Base-by-base conservation (phyloP, 2,329 filamentous ascomycete genomes). In the Drechslerella coelobrocha region DNA sequence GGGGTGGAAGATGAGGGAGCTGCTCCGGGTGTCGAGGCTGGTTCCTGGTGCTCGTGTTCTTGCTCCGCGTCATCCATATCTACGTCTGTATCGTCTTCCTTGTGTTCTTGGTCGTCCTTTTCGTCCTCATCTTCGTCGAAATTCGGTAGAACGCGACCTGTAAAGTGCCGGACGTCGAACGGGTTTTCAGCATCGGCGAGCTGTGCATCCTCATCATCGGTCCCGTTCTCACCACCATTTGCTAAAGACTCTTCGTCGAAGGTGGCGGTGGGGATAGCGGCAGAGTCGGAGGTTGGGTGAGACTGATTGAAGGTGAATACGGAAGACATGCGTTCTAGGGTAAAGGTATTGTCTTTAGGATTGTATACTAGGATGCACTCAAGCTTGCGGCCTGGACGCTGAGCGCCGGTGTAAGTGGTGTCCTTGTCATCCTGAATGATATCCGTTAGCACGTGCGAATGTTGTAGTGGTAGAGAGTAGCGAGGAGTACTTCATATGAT, bases 331-430 rank as follows among this genome's bases (percentile, higher is more conserved):
- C 65, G 65, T 39, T 69, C 65, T 24, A 69, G 65, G 26, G 65
- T 69, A 39, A 69, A 69, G 14, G 51, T 62, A 50, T 69, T 69
- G 29, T 69, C 65, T 43, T 62, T 69, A 19, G 65, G 65, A 23
- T 69, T 69, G 57, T 69, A 69, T 24, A 69, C 65, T 7, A 69
- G 57, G 34, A 69, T 48, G 57, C 65, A 69, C n/a, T 69, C 65
- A n/a, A 69, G 65, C 45, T 69, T 69, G 26, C 65, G 65, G 8
- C 65, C 65, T 8, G 53, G 65, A n/a, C 65, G 51, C 34, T 69
- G 65, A 7, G 65, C 26, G 39, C 65, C 65, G 19, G 57, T 21
- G 26, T 57, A 69, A 37, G 52, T 19, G 17, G 57, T 69, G 19
- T 69, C 57, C 17, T 62, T 69, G 37, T 24, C 57, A 29, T 69